Conservation (phyloP, 352 stramenopile genomes). For the Globisporangium middletonii region DNA sequence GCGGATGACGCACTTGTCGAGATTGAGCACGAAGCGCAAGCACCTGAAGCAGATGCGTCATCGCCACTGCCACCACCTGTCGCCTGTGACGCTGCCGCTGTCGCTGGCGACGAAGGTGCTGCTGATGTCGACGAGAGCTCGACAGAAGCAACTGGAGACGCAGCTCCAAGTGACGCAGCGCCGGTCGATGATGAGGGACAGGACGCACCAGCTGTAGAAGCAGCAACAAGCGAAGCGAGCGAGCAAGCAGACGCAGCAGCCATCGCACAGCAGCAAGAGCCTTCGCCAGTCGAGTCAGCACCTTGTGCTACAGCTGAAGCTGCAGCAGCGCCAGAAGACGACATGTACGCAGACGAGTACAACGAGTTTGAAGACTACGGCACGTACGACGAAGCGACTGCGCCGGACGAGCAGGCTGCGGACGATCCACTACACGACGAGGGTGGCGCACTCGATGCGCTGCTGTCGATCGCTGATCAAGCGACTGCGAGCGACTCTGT, state of each 20-base stretch:
- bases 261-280: not conserved
- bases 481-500: not conserved
- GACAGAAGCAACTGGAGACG: not conserved
- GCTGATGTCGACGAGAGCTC: not conserved
- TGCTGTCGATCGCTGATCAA: slow-evolving; percentile 11
- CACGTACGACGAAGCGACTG: slow-evolving; percentile 26
- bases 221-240: not conserved
- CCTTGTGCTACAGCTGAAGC: not conserved
- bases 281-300: not conserved
- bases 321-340: slow-evolving; percentile 20
- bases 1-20: not conserved
- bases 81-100: too few relatives aligned
- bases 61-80: too few relatives aligned
- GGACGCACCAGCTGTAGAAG: not conserved
- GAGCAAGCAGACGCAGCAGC: not conserved
- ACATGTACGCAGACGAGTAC: slow-evolving; percentile 51
- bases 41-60: too few relatives aligned
- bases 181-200: not conserved
- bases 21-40: too few relatives aligned
- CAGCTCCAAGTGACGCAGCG: not conserved
- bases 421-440: not conserved
- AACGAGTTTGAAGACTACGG: slow-evolving; percentile 50
- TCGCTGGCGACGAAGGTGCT: not conserved
- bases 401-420: slow-evolving; percentile 5
- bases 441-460: slow-evolving; percentile 2